Evolutionary conservation across 2,329 filamentous ascomycete species (phyloP), one percentile per base, ranked within the genome.

Genomic region (Cladosporium cucumerinum): DNA sequence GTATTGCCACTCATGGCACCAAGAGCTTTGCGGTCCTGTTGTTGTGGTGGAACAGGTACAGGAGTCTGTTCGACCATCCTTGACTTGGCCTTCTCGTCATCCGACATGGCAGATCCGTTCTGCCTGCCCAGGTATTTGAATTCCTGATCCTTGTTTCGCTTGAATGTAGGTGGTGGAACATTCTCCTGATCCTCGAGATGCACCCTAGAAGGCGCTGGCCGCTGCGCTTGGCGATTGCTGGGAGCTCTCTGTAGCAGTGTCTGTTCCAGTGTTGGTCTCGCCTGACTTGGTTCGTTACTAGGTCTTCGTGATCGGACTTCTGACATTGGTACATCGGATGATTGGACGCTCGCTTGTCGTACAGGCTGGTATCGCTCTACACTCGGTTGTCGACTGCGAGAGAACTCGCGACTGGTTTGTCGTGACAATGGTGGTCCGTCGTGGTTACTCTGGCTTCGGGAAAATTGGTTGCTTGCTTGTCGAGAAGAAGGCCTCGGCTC

Each of bases 121-220:
- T 80, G 70, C 72, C 85, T 87, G 28, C 89, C 86, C 21, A 85
- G 72, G 34, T 87, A 72, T 51, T 80, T 80, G 63, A 85, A 82
- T 12, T 81, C 80, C 12, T 84, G 79, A 1, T 85, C 80, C 72
- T 88, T 90, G 48, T 83, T 77, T 72, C 78, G 85, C 74, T 85
- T 89, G 76, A 91, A 89, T 0, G 86, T 89, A 28, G 89, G 85
- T 3, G 88, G 88, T 3, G 86, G 84, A 66, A 95, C 87, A 74
- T 97, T 97, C 76, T 97, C 93, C 75, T 97, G 92, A 67, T 89
- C 84, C 21, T 89, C 86, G 55, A 91, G 74, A 59, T 85, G 81
- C 10, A 84, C 78, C 21, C 85, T 84, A 39, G 73, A 67, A 11
- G 72, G 65, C 32, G 69, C 71, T 63, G 84, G 81, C n/a, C 85